Percentiles rank a stretch among this genome's conserved stretches.
Evolutionary conservation across 345 rosid species (phyloP).

Genomic region (Lepidium sativum): DNA sequence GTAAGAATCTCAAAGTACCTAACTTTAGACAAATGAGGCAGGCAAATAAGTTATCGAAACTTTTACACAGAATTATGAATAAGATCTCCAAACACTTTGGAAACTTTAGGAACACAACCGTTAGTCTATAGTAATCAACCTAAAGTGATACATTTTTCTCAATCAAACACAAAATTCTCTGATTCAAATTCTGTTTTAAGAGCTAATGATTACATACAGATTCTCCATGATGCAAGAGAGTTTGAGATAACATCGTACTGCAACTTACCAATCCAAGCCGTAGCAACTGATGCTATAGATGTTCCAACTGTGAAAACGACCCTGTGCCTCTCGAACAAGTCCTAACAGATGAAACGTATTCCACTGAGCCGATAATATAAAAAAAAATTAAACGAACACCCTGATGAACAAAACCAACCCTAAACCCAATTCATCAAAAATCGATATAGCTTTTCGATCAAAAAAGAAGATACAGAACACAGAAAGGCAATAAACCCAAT

Average conservation of each 20-base stretch:
- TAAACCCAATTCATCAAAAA: background rate
- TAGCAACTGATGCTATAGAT: slow-evolving; percentile 83
- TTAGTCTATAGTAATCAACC: background rate
- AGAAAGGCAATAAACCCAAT: too few relatives aligned
- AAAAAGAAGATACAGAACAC: background rate
- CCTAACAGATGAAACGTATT: slow-evolving; percentile 33
- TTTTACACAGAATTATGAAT: background rate
- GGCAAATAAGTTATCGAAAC: background rate
- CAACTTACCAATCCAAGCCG: slow-evolving; percentile 81
- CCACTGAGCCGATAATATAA: background rate
- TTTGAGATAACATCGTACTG: background rate
- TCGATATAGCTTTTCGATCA: background rate
- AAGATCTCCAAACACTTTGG: background rate
- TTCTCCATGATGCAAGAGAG: background rate
- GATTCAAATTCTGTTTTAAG: background rate
- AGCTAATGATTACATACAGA: background rate
- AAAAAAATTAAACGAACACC: background rate
- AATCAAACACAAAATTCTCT: background rate
- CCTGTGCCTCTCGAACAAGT: slow-evolving; percentile 75
- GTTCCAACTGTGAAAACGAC: slow-evolving; percentile 88
- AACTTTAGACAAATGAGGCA: background rate
- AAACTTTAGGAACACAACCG: background rate
- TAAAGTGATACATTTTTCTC: background rate
- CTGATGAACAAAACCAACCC: background rate
- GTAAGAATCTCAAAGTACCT: background rate